Evolutionary conservation across 345 rosid genomes (phyloP).

Genomic region (Sonneratia caseolaris): DNA sequence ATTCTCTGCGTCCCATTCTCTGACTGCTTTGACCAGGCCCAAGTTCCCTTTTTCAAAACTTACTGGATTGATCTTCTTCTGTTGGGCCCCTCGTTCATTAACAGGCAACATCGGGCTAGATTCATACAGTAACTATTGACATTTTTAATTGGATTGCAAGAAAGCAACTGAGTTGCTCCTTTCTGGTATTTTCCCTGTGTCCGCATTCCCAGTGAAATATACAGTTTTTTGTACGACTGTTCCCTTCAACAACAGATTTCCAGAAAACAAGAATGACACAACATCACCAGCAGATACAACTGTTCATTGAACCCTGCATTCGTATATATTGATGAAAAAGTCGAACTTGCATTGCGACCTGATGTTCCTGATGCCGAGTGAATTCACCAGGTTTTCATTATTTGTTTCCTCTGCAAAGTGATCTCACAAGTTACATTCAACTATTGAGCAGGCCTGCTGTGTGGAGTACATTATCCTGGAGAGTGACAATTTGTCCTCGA

Average conservation of each 20-base stretch:
- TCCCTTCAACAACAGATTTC: too few species aligned
- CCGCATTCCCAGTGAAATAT: too few species aligned
- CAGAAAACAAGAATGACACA: too few species aligned
- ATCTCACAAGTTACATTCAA: conserved; percentile 2
- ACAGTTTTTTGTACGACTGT: too few species aligned
- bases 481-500: conserved; percentile 72
- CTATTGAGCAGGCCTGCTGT: conserved; percentile 63
- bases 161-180: not conserved
- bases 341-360: not conserved
- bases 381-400: not conserved
- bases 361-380: not conserved
- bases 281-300: not conserved
- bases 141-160: too few species aligned
- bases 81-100: not conserved
- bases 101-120: too few species aligned
- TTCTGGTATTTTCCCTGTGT: too few species aligned
- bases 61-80: not conserved
- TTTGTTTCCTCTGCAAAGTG: not conserved
- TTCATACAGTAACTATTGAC: too few species aligned
- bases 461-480: conserved; percentile 87
- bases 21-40: not conserved
- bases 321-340: not conserved
- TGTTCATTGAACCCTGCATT: not conserved
- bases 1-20: not conserved
- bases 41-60: not conserved